Evolutionary conservation across 495 filamentous ascomycete species (phyloP).

Genomic region (Parmelia sp.): DNA sequence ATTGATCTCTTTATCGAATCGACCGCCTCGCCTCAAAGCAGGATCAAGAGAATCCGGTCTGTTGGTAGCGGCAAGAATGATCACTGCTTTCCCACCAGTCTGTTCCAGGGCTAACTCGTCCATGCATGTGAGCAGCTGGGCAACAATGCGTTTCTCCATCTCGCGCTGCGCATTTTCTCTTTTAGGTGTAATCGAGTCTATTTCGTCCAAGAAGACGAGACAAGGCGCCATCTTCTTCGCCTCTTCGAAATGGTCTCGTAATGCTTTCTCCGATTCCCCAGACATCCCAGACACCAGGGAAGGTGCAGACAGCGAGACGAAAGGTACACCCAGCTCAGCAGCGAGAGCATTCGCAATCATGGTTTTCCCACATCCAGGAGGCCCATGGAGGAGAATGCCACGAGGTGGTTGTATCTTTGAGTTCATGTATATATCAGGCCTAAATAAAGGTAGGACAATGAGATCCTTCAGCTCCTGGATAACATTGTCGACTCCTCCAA

Average conservation of each 20-base stretch:
- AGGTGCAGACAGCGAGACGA: constrained; percentile 82
- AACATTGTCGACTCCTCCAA: constrained; percentile 80
- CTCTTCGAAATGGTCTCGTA: constrained; percentile 84
- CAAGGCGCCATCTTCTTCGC: constrained; percentile 84
- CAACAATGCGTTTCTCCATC: constrained; percentile 96
- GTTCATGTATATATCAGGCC: constrained; percentile 56
- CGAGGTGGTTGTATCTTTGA: constrained; percentile 65
- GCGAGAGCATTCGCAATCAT: constrained; percentile 89
- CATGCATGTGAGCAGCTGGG: constrained; percentile 85
- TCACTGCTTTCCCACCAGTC: constrained; percentile 81
- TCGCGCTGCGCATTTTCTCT: constrained; percentile 89
- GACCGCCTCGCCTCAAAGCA: constrained; percentile 73
- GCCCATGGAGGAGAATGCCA: constrained; percentile 87
- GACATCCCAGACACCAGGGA: constrained; percentile 92
- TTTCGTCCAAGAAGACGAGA: constrained; percentile 92
- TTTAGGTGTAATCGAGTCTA: constrained; percentile 93
- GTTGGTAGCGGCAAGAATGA: constrained; percentile 91
- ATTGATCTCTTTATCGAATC: constrained; percentile 91
- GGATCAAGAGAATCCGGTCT: constrained; percentile 85
- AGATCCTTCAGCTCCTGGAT: constrained; percentile 70
- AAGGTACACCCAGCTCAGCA: constrained; percentile 74
- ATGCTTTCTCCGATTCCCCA: constrained; percentile 90
- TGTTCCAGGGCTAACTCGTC: constrained; percentile 75
- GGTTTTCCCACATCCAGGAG: constrained; percentile 93
- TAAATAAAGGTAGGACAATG: constrained; percentile 73